These are phyloP conservation scores for Blepharisma japonicum DNA, from an alignment of 73 alveolate genomes.

Conservation along the genomic window DNA sequence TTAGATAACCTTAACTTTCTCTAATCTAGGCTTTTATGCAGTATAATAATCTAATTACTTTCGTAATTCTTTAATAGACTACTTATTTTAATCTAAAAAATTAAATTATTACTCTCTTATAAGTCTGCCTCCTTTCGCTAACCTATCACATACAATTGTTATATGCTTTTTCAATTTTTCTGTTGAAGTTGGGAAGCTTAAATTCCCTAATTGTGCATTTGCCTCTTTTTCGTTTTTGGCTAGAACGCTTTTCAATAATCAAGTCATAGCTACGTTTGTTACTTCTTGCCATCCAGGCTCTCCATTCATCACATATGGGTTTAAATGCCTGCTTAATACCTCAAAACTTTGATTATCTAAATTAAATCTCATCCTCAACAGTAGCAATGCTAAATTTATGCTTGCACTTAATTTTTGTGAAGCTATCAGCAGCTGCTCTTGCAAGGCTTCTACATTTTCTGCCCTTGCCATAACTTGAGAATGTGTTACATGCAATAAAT, in stretches of 20 bases:
- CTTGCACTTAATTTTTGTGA: slow-evolving; percentile 38
- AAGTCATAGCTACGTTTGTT: slow-evolving; percentile 65
- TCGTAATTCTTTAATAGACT: too few species aligned
- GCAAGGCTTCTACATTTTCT: slow-evolving; percentile 31
- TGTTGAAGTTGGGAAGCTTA: slow-evolving; percentile 38
- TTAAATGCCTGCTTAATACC: slow-evolving; percentile 37
- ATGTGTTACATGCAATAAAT: slow-evolving; percentile 47
- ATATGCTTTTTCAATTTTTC: slow-evolving; percentile 58
- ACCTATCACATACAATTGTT: slow-evolving; percentile 62
- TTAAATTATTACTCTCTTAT: slow-evolving; percentile 19
- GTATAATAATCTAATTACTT: too few species aligned
- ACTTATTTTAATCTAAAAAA: not conserved
- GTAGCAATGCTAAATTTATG: slow-evolving; percentile 37
- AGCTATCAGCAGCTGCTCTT: slow-evolving; percentile 18
- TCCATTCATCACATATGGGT: slow-evolving; percentile 36
- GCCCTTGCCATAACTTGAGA: slow-evolving; percentile 34
- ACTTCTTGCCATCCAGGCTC: slow-evolving; percentile 59
- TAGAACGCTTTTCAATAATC: slow-evolving; percentile 48
- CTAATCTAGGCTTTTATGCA: too few species aligned
- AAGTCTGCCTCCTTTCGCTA: slow-evolving; percentile 56
- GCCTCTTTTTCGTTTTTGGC: slow-evolving; percentile 48
- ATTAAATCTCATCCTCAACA: slow-evolving; percentile 45
- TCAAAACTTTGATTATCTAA: slow-evolving; percentile 46
- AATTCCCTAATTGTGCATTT: slow-evolving; percentile 3
- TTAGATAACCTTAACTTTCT: too few species aligned